Evolutionary conservation across 2,329 filamentous ascomycete genomes (phyloP).

Genomic region (Raffaelea deltoideospora): DNA sequence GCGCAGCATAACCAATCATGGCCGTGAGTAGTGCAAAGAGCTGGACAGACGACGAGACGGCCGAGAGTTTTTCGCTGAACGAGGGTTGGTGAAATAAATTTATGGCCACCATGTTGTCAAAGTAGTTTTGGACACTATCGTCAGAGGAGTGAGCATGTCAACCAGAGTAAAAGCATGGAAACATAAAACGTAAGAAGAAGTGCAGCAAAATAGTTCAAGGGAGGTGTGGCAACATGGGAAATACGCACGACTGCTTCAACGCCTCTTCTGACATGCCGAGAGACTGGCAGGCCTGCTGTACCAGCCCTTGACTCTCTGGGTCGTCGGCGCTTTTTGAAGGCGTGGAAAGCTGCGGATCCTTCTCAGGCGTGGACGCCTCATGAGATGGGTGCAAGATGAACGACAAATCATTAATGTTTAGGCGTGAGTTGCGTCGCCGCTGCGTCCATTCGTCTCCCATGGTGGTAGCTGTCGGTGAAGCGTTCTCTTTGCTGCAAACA

Average conservation of each 20-base stretch:
- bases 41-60: conserved; percentile 1
- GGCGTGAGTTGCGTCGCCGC: conserved; percentile 1
- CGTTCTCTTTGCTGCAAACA: neutral
- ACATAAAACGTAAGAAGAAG: too few relatives aligned
- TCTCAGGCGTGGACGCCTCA: conserved; percentile 2
- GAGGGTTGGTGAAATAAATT: conserved; percentile 2
- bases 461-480: neutral
- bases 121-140: neutral
- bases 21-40: conserved; percentile 1
- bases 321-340: neutral
- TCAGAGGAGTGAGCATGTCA: neutral
- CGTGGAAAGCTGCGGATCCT: neutral
- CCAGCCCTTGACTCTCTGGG: neutral
- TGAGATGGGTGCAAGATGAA: conserved; percentile 3
- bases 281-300: neutral
- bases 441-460: neutral
- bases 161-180: neutral
- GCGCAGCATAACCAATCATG: conserved; percentile 1
- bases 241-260: neutral
- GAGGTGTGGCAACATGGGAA: too few relatives aligned
- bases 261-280: neutral
- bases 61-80: neutral
- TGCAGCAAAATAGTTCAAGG: too few relatives aligned
- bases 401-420: conserved; percentile 2
- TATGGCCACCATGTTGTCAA: conserved; percentile 4